Evolutionary conservation across 2,329 filamentous ascomycete species (phyloP), one percentile per base, ranked within the genome.

Genomic region (Cordyceps farinosa): DNA sequence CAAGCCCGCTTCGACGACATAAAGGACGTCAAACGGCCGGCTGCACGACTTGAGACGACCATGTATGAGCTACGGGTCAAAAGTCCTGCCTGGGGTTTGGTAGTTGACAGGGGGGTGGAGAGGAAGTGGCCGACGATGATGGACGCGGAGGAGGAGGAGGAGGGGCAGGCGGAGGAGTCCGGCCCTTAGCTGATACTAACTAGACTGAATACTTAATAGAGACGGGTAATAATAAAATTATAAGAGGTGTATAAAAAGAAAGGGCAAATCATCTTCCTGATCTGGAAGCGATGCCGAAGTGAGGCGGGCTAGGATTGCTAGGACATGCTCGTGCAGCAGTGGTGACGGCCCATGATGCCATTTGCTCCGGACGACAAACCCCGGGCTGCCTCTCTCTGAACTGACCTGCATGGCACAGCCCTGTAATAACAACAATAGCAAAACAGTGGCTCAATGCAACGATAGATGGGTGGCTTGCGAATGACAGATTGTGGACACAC

Each of bases 31-130:
- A 61, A 61, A 61, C 58, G 11, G 15, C 50, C 50, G 30, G 50
- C 8, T n/a, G 13, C 32, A 34, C 9, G 47, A 61, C 58, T 61
- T 61, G 58, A 61, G 58, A 61, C 58, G 58, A 30, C 40, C 32
- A 15, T 45, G 58, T 61, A 54, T 61, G 58, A 47, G 57, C 34
- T 34, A n/a, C 29, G 38, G 54, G 54, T 32, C 54, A 30, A 60
- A 22, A 22, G 48, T 42, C 40, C 38, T 38, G 50, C 40, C 3
- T 22, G n/a, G 10, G 22, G 40, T 54, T 54, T 61, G 40, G 27
- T n/a, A 54, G 58, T 42, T 47, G 58, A 61, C 58, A 51, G 42
- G 50, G 55, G 50, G 29, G 22, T n/a, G 10, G 13, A 15, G n/a
- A 50, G 47, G 29, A 30, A 30, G 22, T 8, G n/a, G 32, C n/a